Evolutionary conservation across 352 stramenopile genomes (phyloP), one percentile per base, ranked within the genome.

Genomic region (Phytopythium sindhum): DNA sequence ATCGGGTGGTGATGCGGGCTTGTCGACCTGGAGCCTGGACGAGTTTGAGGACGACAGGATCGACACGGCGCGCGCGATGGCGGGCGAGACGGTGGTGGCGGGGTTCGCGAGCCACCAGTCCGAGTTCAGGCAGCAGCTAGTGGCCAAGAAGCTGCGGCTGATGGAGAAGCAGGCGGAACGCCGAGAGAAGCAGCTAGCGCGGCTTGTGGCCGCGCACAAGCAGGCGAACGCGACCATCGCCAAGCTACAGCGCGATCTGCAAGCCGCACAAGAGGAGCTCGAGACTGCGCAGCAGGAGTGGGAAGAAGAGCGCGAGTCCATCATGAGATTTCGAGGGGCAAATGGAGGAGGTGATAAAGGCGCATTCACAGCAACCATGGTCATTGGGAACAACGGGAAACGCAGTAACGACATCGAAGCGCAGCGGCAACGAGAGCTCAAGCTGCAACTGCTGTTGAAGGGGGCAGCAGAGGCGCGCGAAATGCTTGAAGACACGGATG

Each of bases 401-500:
- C 42, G 65, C 47, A 70, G 62, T 31, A 73, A 74, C 26, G 73
- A 86, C 11, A 50, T 62, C 7, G 74, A 89, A 26, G 45, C 65
- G 6, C 68, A 81, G 47, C 52, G 68, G 48, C 78, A 89, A 59
- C 66, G 73, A 14, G 74, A 91, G 47, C 63, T 81, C 56, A 68
- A 80, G 15, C 69, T 80, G 39, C 78, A 90, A 59, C 80, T 90
- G 57, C 63, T 86, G 24, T 57, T 80, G 24, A 75, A 73, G 37
- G 82, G 84, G 14, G 84, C 84, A 1, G 76, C 72, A 0, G 80
- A 90, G 21, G 76, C 75, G 4, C 80, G 88, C 45, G 81, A 87
- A 56, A 75, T 87, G 60, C 42, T 88, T 10, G 79, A 89, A 45
- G 72, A 69, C 10, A 23, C 65, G 26, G 68, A 77, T 42, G 58